These are phyloP conservation scores for Ettlia oleoabundans DNA, from an alignment of 139 green algal species.

Conservation along the genomic window DNA sequence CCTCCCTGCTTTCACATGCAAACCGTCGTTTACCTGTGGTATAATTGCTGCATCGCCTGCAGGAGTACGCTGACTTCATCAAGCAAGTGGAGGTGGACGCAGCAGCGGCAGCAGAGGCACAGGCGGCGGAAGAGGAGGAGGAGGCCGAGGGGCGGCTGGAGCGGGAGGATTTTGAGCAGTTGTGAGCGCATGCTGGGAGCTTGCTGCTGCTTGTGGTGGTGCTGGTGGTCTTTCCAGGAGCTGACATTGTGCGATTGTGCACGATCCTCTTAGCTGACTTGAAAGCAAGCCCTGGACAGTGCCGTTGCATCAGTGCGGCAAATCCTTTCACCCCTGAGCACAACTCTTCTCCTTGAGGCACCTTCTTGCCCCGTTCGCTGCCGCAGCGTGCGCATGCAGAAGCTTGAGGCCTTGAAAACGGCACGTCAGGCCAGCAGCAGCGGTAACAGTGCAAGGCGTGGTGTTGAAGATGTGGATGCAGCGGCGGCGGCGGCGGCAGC, in stretches of 20 bases:
- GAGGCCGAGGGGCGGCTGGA: constrained; percentile 12
- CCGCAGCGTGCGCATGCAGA: constrained; percentile 44
- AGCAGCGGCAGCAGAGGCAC: constrained; percentile 4
- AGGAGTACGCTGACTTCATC: constrained; percentile 46
- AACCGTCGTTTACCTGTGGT: not conserved
- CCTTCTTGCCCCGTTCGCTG: too few species aligned
- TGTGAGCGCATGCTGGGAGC: constrained; percentile 31
- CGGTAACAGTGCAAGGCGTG: not conserved
- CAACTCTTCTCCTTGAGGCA: not conserved
- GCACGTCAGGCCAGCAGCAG: not conserved
- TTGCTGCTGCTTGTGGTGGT: not conserved
- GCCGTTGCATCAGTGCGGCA: too few species aligned
- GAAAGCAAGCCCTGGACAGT: too few species aligned
- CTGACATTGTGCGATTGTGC: too few species aligned
- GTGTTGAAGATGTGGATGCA: constrained; percentile 12
- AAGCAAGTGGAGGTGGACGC: constrained; percentile 43
- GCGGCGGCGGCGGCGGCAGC: not conserved
- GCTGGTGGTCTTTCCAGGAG: not conserved
- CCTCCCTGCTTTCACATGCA: not conserved
- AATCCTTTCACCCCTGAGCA: too few species aligned
- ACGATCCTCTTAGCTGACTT: too few species aligned
- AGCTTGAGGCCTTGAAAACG: constrained; percentile 27
- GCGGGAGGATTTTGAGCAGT: constrained; percentile 46
- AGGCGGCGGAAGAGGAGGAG: constrained; percentile 38
- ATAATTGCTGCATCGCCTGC: not conserved